Evolutionary conservation across 1,139 yeast species (phyloP).

Genomic region (Pichia sp.): DNA sequence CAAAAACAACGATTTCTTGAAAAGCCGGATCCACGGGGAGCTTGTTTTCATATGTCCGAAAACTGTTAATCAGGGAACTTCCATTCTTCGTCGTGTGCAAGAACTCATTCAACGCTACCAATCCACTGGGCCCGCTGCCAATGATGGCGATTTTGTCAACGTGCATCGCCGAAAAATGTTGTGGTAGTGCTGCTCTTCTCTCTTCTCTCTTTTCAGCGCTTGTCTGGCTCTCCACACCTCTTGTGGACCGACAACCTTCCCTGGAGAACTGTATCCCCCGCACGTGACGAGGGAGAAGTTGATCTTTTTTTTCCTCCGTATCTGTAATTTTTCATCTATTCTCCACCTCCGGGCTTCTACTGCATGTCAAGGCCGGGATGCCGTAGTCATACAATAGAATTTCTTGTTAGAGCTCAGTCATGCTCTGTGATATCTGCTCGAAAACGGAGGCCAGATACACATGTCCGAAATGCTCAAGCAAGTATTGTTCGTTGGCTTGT

Average conservation of each 20-base stretch:
- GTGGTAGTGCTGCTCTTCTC: neutral
- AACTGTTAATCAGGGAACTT: slow-evolving; percentile 24
- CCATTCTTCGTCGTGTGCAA: slow-evolving; percentile 33
- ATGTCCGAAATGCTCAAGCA: slow-evolving; percentile 53
- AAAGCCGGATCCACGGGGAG: slow-evolving; percentile 25
- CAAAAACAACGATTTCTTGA: slow-evolving; percentile 35
- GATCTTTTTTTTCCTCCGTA: neutral
- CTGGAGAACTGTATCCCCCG: neutral
- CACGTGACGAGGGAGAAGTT: neutral
- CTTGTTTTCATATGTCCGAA: neutral
- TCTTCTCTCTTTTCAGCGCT: neutral
- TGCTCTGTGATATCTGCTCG: slow-evolving; percentile 45
- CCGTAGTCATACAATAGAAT: neutral
- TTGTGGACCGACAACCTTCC: neutral
- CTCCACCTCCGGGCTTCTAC: neutral
- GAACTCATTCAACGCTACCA: slow-evolving; percentile 34
- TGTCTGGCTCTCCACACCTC: neutral
- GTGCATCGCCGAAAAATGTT: neutral
- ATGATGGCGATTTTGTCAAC: slow-evolving; percentile 32
- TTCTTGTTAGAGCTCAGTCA: neutral
- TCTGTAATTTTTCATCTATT: neutral
- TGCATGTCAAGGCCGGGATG: neutral
- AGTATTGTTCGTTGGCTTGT: slow-evolving; percentile 54
- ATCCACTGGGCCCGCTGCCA: slow-evolving; percentile 39
- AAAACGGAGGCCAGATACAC: slow-evolving; percentile 46